Base-by-base conservation (phyloP, 306 rosid species). In the Vigna reflexopilosa region DNA sequence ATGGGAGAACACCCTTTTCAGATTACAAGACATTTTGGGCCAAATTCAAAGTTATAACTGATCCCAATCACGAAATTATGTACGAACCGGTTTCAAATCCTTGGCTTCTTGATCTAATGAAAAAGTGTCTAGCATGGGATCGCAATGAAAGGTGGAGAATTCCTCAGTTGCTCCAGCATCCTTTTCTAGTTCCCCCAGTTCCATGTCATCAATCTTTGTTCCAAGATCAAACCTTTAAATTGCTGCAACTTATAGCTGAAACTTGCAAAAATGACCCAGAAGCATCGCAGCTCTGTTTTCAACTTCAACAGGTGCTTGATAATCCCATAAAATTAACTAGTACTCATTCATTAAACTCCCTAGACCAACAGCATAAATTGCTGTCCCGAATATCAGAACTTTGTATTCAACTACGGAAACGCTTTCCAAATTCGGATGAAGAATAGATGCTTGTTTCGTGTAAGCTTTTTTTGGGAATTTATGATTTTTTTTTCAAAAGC, bases 81-180 rank as follows among this genome's bases (percentile, higher is more conserved):
- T 94, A 81, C 36, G 97, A 83, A 81, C 86, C 88, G 20, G 86
- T 89, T 71, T 73, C 91, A 20, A 91, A 94, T 63, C 97, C 96
- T n/a, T 94, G 96, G 93, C 97, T 94, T 71, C 74, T 94, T 20
- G 97, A 94, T 80, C 89, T 94, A n/a, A 89, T 94, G 98, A 94
- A 90, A 72, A 92, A 87, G 75, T 94, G 98, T 86, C 91, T 92
- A 30, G 92, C 96, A 48, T 90, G 98, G 98, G 91, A 94, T 84
- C 98, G 94, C 72, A 88, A 88, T 14, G 90, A 86, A 84, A 86
- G 98, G 82, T 94, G 98, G 98, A 87, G 97, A 84, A 94, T 94
- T 75, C 98, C 98, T 59, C 88, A 89, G 87, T 82, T 94, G 67
- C 98, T 94, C 68, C 90, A 86, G 68, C 98, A 92, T 55, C 98